Base-by-base conservation (phyloP, 257 asterid genomes). In the Solanum infundibuliforme region DNA sequence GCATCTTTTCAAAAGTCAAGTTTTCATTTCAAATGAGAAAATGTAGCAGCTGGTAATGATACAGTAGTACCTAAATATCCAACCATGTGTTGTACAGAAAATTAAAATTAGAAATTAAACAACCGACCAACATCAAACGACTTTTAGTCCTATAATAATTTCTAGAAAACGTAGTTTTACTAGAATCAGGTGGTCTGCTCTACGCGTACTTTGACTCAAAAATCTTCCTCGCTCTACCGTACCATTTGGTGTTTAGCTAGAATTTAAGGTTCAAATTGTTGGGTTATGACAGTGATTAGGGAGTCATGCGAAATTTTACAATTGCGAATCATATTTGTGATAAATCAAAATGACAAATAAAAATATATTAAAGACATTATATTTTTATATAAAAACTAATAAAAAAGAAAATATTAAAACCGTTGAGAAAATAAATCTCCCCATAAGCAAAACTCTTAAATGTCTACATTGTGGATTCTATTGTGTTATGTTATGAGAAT, bases 131-230 rank as follows among this genome's bases (percentile, higher is more conserved):
- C 83, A 76, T 38, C 12, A 39, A n/a, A 12, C 5, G 35, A 76
- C 60, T 21, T 74, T 76, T n/a, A 39, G 83, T 38, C 16, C 55
- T 38, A 23, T 23, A 36, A 25, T 75, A 36, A 25, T 38, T 75
- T 77, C 38, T 25, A 79, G 85, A 43, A 14, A 79, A 8, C 65
- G 9, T 4, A 39, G 13, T 72, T 55, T 55, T 55, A 72, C n/a
- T 73, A 77, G 84, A 20, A 10, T 73, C 84, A 41, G 84, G 36
- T 77, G 58, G 38, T 79, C 36, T 79, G 25, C 38, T 16, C 66
- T 27, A 79, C 85, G 38, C 85, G 85, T 79, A 79, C n/a, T 79
- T 43, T 79, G 66, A 43, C 85, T 14, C 39, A 36, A 79, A 79
- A 6, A 35, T 29, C 32, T 34, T 73, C 20, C 43, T 34, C 36